A percentile compares a stretch with the other conserved stretches of the same genome.
Evolutionary conservation across 441 rosid species (phyloP).

Genomic region (Erysimum pusillum): DNA sequence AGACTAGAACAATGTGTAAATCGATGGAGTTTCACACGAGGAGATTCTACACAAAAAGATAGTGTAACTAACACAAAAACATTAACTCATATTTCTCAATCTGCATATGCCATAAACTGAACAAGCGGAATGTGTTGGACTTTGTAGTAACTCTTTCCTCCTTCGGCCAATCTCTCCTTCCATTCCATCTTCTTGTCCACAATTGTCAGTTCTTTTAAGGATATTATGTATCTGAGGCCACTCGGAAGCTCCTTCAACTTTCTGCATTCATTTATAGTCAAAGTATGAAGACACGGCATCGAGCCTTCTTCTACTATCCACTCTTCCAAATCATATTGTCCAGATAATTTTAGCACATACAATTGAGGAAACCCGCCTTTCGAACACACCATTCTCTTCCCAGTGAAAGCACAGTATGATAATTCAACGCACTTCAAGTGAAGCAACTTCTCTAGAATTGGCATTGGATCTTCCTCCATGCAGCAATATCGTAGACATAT

Average conservation of each 20-base stretch:
- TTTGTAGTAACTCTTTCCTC: no score
- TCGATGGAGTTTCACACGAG: no score
- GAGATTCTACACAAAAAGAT: no score
- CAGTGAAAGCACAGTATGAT: no score
- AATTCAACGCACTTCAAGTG: no score
- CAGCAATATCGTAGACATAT: neutral
- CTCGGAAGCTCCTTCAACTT: constrained; percentile 2
- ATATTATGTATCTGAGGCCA: neutral
- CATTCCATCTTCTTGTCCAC: no score
- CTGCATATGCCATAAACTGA: no score
- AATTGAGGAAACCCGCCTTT: constrained; percentile 27
- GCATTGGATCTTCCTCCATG: constrained; percentile 4
- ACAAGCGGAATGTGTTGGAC: no score
- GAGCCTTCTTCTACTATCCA: constrained; percentile 21
- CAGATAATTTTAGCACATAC: neutral
- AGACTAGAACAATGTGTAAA: no score
- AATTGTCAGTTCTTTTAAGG: neutral
- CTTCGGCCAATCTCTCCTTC: no score
- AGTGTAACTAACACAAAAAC: no score
- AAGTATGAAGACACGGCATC: constrained; percentile 21
- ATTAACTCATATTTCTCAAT: no score
- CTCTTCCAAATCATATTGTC: neutral
- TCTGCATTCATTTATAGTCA: neutral
- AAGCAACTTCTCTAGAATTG: neutral
- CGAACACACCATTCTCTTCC: constrained; percentile 8